Evolutionary conservation across 2,329 filamentous ascomycete species (phyloP).

Genomic region (Penicillium sp.): DNA sequence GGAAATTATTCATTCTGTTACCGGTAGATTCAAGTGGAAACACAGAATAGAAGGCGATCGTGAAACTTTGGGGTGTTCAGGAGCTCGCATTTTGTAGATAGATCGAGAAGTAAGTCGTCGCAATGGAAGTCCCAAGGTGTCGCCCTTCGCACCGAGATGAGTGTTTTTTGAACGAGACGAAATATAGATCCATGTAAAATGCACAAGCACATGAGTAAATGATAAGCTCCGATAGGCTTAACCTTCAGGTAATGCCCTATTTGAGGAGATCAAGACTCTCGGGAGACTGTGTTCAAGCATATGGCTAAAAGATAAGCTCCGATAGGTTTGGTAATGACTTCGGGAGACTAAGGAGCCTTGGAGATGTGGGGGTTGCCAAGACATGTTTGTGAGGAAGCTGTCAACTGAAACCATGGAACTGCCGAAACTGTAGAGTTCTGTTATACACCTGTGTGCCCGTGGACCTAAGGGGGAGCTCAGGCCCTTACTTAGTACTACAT

Average conservation of each 20-base stretch:
- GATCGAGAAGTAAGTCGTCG: background rate
- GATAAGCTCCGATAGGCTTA: background rate
- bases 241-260: background rate
- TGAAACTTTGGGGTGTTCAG: background rate
- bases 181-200: no score
- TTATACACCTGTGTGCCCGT: background rate
- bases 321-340: no score
- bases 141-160: slow-evolving; percentile 17
- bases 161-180: background rate
- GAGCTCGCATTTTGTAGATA: background rate
- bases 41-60: background rate
- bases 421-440: background rate
- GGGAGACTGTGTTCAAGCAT: background rate
- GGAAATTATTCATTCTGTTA: slow-evolving; percentile 21
- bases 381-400: no score
- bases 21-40: background rate
- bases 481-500: no score
- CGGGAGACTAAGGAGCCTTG: no score
- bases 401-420: background rate
- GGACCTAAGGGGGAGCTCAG: background rate
- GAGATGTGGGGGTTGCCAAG: no score
- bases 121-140: background rate
- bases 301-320: background rate
- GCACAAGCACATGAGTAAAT: background rate
- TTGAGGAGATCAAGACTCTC: background rate